Base-by-base conservation (phyloP, 2,329 filamentous ascomycete species). In the Rhytidhysteron rufulum region DNA sequence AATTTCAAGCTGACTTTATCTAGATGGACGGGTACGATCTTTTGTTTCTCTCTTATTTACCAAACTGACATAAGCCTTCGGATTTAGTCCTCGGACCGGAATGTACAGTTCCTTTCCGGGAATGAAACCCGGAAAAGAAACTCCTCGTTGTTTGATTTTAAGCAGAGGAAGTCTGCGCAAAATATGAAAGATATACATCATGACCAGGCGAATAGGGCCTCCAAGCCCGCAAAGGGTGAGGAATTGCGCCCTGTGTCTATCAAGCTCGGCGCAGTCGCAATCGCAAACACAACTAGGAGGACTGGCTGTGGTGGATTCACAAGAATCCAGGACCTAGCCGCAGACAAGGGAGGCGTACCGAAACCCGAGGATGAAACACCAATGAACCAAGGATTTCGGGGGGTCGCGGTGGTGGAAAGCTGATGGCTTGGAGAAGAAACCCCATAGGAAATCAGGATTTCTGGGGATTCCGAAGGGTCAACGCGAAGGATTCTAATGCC, bases 121-220 rank as follows among this genome's bases (percentile, higher is more conserved):
- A n/a, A n/a, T n/a, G n/a, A n/a, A n/a, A n/a, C n/a, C n/a, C n/a
- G n/a, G n/a, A n/a, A n/a, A n/a, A n/a, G n/a, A n/a, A n/a, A 98
- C 65, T 86, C 96, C 41, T 83, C 83, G 48, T 93, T 86, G 55
- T 97, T 97, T 67, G 93, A 97, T 62, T 93, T 97, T 68, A 86
- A 87, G 54, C 93, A 98, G 68, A 52, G 51, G 32, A 53, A 70
- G 62, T 85, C 87, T 36, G 78, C 90, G 43, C 87, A 88, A 66
- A 86, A 93, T 56, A 89, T 91, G 86, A 88, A 88, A 67, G 82
- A 86, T 56, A 84, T 90, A 73, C 82, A 85, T 22, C 88, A 50
- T 82, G 85, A 2, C 77, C 75, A 39, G 82, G 80, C 18, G 77
- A 19, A 74, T 10, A 78, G 75, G 17, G 79, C 81, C 51, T 81